A percentile compares a stretch with the other conserved stretches of the same genome.
phyloP scores from a whole-genome alignment of 2,329 filamentous ascomycete genomes.

The Leptographium flavum region DNA sequence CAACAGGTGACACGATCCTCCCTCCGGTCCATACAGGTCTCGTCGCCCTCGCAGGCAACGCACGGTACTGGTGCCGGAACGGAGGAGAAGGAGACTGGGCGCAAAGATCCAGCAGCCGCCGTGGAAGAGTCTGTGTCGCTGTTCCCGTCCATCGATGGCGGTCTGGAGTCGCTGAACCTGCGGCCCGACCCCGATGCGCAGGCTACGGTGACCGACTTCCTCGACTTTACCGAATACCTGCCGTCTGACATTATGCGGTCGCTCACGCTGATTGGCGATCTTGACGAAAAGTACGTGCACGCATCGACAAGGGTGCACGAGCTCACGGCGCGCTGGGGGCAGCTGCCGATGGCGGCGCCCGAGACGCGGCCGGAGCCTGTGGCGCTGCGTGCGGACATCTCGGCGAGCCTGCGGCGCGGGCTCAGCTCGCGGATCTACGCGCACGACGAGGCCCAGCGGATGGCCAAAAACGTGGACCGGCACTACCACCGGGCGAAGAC shows the following conservation, averaged over 20 bases:
- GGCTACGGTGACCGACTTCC: constrained; percentile 55
- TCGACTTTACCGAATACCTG: constrained; percentile 57
- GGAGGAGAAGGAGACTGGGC: neutral
- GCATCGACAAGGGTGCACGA: constrained; percentile 40
- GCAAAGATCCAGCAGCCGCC: neutral
- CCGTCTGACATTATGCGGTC: constrained; percentile 53
- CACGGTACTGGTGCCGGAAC: neutral
- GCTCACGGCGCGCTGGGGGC: constrained; percentile 41
- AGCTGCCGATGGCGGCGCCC: constrained; percentile 32
- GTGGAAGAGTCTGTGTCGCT: neutral
- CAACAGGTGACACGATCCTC: constrained; percentile 1
- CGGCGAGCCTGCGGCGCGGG: constrained; percentile 38
- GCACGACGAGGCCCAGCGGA: constrained; percentile 47
- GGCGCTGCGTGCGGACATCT: constrained; percentile 44
- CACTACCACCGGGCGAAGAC: constrained; percentile 47
- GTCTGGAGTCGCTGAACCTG: constrained; percentile 29
- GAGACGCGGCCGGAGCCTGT: constrained; percentile 33
- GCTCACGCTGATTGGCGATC: constrained; percentile 48
- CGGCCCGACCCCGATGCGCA: constrained; percentile 52
- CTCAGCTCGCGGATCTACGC: constrained; percentile 42
- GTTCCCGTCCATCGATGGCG: constrained; percentile 17
- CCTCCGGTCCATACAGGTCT: neutral
- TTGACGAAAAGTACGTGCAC: constrained; percentile 43
- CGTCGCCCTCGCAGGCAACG: neutral
- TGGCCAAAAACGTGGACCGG: constrained; percentile 47